phyloP scores from a whole-genome alignment of 371 early-diverging fungal species.

The Syncephalastrum racemosum region DNA sequence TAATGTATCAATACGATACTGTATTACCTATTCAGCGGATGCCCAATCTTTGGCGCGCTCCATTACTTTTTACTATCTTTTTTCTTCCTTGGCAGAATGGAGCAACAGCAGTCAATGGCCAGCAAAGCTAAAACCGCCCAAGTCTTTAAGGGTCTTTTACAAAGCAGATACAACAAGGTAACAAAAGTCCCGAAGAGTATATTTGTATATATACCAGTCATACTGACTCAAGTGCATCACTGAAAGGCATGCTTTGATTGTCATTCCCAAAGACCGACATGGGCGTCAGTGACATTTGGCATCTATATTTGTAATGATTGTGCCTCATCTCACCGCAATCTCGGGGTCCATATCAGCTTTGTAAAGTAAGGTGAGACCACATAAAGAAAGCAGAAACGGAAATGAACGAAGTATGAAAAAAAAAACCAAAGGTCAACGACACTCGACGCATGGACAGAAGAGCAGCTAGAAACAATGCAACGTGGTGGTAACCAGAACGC shows the following conservation, averaged over 20 bases:
- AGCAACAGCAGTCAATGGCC: constrained; percentile 39
- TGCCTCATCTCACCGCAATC: constrained; percentile 92
- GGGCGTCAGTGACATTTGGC: constrained; percentile 96
- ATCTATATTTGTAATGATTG: constrained; percentile 98
- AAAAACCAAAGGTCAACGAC: constrained; percentile 63
- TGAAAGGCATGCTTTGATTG: constrained; percentile 95
- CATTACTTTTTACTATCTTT: constrained; percentile 2
- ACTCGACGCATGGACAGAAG: constrained; percentile 88
- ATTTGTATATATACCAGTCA: too few species aligned
- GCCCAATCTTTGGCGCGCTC: too few species aligned
- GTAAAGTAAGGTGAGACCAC: constrained; percentile 66
- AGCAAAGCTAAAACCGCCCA: constrained; percentile 61
- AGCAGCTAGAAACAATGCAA: constrained; percentile 90
- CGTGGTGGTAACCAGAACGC: constrained; percentile 80
- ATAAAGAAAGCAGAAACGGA: too few species aligned
- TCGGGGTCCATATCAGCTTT: constrained; percentile 96
- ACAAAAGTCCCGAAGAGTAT: not conserved
- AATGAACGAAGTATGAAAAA: too few species aligned
- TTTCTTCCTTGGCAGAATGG: constrained; percentile 6
- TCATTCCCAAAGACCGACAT: constrained; percentile 91
- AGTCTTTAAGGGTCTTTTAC: constrained; percentile 68
- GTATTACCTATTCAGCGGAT: too few species aligned
- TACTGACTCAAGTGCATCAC: not conserved
- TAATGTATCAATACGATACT: too few species aligned
- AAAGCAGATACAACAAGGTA: constrained; percentile 79